These are phyloP conservation scores for Verticillium nonalfalfae DNA, from an alignment of 2,329 filamentous ascomycete species.

Conservation along the genomic window DNA sequence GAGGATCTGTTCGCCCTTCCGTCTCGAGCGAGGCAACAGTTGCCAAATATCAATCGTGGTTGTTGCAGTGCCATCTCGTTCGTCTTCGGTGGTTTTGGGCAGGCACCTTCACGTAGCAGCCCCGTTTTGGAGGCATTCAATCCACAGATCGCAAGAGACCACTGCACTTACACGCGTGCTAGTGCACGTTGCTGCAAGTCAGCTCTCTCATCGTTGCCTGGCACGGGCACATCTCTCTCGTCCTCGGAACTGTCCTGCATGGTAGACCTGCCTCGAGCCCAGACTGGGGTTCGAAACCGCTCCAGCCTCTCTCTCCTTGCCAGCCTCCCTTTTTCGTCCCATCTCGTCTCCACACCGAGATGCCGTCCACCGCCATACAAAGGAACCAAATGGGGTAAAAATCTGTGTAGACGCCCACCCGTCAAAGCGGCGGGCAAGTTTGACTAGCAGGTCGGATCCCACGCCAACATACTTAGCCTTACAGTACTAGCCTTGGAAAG, in stretches of 20 bases:
- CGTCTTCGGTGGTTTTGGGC: too few species aligned
- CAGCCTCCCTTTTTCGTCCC: not conserved
- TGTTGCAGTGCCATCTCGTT: too few species aligned
- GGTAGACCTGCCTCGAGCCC: not conserved
- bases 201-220: not conserved
- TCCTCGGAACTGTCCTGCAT: not conserved
- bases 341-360: not conserved
- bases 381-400: not conserved
- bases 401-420: not conserved
- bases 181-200: not conserved
- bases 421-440: not conserved
- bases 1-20: not conserved
- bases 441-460: not conserved
- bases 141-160: not conserved
- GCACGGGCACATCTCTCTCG: not conserved
- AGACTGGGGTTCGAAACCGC: not conserved
- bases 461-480: not conserved
- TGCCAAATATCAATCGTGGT: not conserved
- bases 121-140: not conserved
- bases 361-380: not conserved
- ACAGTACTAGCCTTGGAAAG: not conserved
- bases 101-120: too few species aligned
- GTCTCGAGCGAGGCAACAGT: not conserved
- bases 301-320: not conserved
- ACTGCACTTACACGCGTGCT: not conserved